phyloP scores from a whole-genome alignment of 345 rosid genomes.

The Heritiera littoralis region DNA sequence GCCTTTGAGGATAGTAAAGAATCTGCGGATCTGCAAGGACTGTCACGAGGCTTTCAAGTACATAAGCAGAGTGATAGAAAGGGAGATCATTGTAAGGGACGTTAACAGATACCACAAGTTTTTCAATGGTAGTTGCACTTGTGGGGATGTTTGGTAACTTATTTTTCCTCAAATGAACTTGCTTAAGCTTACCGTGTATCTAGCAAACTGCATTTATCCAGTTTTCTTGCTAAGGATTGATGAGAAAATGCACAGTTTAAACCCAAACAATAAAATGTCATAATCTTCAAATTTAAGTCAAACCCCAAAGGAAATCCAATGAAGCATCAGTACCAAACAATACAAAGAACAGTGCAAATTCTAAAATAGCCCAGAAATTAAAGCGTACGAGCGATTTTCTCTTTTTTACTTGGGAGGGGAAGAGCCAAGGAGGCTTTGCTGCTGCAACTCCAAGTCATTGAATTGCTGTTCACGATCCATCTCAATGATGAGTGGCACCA shows the following conservation, averaged over 20 bases:
- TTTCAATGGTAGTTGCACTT: constrained; percentile 39
- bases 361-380: not conserved
- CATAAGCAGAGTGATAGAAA: constrained; percentile 35
- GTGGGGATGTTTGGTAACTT: constrained; percentile 44
- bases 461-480: constrained; percentile 76
- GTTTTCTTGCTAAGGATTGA: not conserved
- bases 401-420: constrained; percentile 29
- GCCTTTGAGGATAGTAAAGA: constrained; percentile 43
- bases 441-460: constrained; percentile 63
- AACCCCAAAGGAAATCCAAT: not conserved
- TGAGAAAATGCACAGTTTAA: not conserved
- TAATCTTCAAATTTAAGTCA: not conserved
- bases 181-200: not conserved
- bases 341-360: not conserved
- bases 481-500: constrained; percentile 68
- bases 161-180: not conserved
- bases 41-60: constrained; percentile 52
- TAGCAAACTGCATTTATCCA: too few species aligned
- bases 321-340: not conserved
- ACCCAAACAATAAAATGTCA: not conserved
- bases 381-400: not conserved
- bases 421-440: constrained; percentile 70
- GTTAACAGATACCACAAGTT: constrained; percentile 51
- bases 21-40: constrained; percentile 44
- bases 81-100: constrained; percentile 49